Conservation (phyloP, 257 asterid species). For the Parsonsia alboflavescens region DNA sequence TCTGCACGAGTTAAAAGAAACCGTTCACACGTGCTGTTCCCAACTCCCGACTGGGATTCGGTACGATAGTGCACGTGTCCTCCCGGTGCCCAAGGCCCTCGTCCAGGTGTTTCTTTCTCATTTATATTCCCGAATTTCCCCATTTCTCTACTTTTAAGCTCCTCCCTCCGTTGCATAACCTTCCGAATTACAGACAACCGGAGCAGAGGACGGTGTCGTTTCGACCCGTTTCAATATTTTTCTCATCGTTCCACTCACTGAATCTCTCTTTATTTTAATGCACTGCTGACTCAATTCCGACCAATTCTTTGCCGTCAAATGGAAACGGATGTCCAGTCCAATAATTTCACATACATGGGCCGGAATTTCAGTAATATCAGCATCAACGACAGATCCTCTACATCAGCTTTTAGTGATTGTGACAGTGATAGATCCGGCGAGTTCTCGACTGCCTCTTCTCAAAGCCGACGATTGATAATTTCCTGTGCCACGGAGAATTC, state of each 20-base stretch:
- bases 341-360: conserved; percentile 58
- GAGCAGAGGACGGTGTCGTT: conserved; percentile 40
- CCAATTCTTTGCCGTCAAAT: conserved; percentile 22
- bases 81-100: conserved; percentile 13
- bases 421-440: conserved; percentile 96
- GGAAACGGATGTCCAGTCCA: conserved; percentile 48
- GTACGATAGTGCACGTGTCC: conserved; percentile 65
- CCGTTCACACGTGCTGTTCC: conserved; percentile 57
- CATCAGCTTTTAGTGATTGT: conserved; percentile 90
- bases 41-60: conserved; percentile 38
- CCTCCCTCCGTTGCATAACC: background rate
- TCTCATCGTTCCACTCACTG: too few relatives aligned
- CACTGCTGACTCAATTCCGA: background rate
- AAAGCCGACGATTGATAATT: conserved; percentile 64
- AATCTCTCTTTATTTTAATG: background rate
- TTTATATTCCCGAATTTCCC: conserved; percentile 22
- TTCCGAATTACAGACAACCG: background rate
- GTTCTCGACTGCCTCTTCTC: conserved; percentile 57
- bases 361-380: conserved; percentile 46
- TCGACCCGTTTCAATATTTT: background rate
- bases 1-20: conserved; percentile 59
- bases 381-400: conserved; percentile 45
- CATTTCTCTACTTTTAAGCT: conserved; percentile 4
- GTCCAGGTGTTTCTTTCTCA: conserved; percentile 23
- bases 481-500: conserved; percentile 67